A percentile compares a stretch with the other conserved stretches of the same genome.
phyloP scores from a whole-genome alignment of 208 protist genomes.

The Naegleria gruberi region DNA sequence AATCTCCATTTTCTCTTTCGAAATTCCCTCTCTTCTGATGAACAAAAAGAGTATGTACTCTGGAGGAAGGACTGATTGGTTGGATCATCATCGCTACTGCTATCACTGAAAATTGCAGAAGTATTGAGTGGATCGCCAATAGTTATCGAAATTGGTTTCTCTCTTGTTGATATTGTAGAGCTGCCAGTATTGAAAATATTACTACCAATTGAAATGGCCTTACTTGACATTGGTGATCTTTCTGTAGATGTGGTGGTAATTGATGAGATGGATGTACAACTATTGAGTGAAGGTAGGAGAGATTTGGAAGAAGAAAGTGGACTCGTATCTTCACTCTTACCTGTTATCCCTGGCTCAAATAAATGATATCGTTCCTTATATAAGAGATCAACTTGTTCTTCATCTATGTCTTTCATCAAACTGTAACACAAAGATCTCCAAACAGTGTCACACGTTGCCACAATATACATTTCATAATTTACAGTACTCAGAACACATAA shows the following conservation, averaged over 20 bases:
- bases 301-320: not conserved
- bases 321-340: not conserved
- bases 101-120: not conserved
- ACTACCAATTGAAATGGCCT: not conserved
- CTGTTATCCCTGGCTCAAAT: not conserved
- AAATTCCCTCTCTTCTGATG: not conserved
- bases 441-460: not conserved
- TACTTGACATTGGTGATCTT: not conserved
- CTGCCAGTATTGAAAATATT: not conserved
- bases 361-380: not conserved
- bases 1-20: not conserved
- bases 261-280: not conserved
- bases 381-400: not conserved
- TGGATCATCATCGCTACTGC: not conserved
- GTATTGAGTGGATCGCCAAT: not conserved
- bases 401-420: not conserved
- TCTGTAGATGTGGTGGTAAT: not conserved
- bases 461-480: not conserved
- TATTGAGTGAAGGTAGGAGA: not conserved
- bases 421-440: not conserved
- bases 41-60: too few relatives aligned
- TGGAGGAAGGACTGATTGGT: too few relatives aligned
- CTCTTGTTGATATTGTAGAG: not conserved
- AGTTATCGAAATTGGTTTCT: not conserved
- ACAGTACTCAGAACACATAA: not conserved